Base-by-base conservation (phyloP, 768 basidiomycete species). In the Leccinum truebloodii region DNA sequence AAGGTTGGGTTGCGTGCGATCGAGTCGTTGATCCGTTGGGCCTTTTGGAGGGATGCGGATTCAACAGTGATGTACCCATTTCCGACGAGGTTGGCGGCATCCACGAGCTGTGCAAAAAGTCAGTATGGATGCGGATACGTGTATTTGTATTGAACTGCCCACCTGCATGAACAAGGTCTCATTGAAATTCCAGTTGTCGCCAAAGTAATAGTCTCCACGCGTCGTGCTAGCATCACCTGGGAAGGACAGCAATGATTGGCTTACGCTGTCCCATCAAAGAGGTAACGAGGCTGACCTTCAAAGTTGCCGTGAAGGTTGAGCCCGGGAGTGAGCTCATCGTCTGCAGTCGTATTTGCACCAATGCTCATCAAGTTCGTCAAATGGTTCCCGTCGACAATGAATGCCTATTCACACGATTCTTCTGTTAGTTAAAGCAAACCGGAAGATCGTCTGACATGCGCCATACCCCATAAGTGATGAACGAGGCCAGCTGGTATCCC, bases 351-450 rank as follows among this genome's bases (percentile, higher is more conserved):
- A 24, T 70, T 70, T 54, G 65, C 65, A 51, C 69, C 69, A 24
- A 69, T 69, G 52, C 57, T 61, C 69, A 69, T 69, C 64, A 71
- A 58, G 30, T 69, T 69, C 16, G 69, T 70, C 60, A 70, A 54
- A 22, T 69, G 69, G n/a, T 71, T 70, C 4, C 69, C 69, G 18
- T 70, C 69, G 10, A 70, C 69, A 26, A 70, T 0, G 22, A 70
- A 70, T 24, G 70, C 59, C 70, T 70, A 32, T 57, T 53, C n/a
- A 35, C 7, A 39, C 26, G 30, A 52, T 39, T 9, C 35, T 18
- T 52, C 3, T 1, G 26, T 71, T 14, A 64, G 52, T 20, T 14
- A 37, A 3, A 8, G 18, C 18, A 41, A 20, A 32, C 9, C 5
- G 12, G 14, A 10, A 52, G 6, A 35, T 6, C 3, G n/a, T 54